Percentiles rank a stretch among this genome's conserved stretches.
These are phyloP conservation scores for Tuber melanosporum DNA, from an alignment of 495 filamentous ascomycete genomes.

Conservation along the genomic window DNA sequence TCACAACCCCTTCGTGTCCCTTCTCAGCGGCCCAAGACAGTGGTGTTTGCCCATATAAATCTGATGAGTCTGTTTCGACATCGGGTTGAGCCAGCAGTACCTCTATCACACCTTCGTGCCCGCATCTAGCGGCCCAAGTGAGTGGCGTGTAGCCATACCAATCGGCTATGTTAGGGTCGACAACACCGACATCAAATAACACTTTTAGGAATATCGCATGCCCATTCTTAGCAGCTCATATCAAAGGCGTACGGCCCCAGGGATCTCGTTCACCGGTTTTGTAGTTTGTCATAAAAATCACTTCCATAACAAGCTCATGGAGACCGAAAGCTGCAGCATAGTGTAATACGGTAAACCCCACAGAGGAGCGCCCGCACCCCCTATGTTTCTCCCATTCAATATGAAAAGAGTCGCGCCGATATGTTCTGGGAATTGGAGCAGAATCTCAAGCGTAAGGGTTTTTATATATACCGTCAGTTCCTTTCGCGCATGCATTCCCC, in stretches of 20 bases:
- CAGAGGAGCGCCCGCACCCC: not conserved
- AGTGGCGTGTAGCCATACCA: slow-evolving; percentile 35
- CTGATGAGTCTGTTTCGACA: slow-evolving; percentile 12
- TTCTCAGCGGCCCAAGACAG: slow-evolving; percentile 26
- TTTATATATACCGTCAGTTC: not conserved
- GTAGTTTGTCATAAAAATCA: not conserved
- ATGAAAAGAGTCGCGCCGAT: not conserved
- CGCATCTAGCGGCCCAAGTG: slow-evolving; percentile 25
- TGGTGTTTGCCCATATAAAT: slow-evolving; percentile 6
- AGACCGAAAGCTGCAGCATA: not conserved
- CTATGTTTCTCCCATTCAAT: not conserved
- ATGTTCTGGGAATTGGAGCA: not conserved
- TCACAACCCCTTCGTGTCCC: slow-evolving; percentile 19
- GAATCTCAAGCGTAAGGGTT: not conserved
- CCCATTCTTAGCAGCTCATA: slow-evolving; percentile 43
- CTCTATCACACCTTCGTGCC: slow-evolving; percentile 28
- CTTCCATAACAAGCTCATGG: not conserved
- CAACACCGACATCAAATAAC: slow-evolving; percentile 23
- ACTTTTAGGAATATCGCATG: slow-evolving; percentile 38
- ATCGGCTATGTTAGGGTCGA: slow-evolving; percentile 29
- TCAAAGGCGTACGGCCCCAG: slow-evolving; percentile 43
- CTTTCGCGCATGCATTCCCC: not conserved
- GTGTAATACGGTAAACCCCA: not conserved
- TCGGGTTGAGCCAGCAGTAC: slow-evolving; percentile 26
- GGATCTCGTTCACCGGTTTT: not conserved